Base-by-base conservation (phyloP, 768 basidiomycete species). In the Suillus weaverae region DNA sequence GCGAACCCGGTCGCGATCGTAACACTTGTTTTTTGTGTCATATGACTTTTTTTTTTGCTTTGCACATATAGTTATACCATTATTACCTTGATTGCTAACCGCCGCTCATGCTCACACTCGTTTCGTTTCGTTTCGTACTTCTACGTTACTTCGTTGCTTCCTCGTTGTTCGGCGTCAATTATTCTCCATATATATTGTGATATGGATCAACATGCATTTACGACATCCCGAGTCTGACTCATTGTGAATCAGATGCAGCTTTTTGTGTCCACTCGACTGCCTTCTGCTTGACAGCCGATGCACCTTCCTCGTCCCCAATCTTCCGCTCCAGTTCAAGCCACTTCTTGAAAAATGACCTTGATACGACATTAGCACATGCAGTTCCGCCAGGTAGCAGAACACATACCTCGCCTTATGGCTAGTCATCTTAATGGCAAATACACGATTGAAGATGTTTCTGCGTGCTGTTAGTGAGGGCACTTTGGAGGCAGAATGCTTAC, bases 321-420 rank as follows among this genome's bases (percentile, higher is more conserved):
- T 87, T 85, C 69, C 86, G 87, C 76, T 99, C 97, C 44, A 97
- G 77, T 65, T 89, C 89, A 38, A 99, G 81, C 94, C 96, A 97
- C 76, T 98, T 98, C 79, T 99, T 99, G 86, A 99, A 99, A 77
- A 98, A 90, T 35, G 89, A 86, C 78, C 94, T 95, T 64, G 14
- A 56, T 35, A 64, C 30, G 64, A 60, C 64, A 69, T 69, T 13
- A 68, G 62, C 38, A 70, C 62, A 70, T 41, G 18, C 30, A 59
- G 10, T 11, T 30, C 56, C 5, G 8, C 26, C 43, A 26, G 7
- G n/a, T 32, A 36, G 53, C 41, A 4, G 35, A 62, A 30, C n/a
- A 83, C 89, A 72, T 73, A 96, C 94, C 97, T 98, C 26, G 96
- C 96, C 79, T 96, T 97, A 74, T 95, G 92, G 71, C 89, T 92